Base-by-base conservation (phyloP, 192 early-diverging fungal genomes). In the Diversispora epigaea region DNA sequence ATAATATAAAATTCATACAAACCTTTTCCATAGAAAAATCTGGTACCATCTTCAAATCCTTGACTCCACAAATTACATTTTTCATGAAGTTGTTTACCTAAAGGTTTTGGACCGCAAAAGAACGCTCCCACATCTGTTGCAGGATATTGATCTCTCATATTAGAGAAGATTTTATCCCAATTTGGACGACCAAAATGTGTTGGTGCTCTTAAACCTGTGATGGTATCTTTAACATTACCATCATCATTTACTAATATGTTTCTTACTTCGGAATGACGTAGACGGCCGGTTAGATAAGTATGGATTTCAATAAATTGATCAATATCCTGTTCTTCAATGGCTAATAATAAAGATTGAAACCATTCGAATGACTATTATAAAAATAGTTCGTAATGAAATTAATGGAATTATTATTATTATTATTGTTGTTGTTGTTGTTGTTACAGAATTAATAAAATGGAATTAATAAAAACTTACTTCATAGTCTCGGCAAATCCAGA, bases 401-500 rank as follows among this genome's bases (percentile, higher is more conserved):
- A 4, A 25, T 39, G 17, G 54, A 14, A 70, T 19, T 54, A 10
- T 46, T 70, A 40, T 22, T 9, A 25, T 2, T 14, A 15, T 3
- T 12, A 55, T 70, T 25, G 39, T 39, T 68, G n/a, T 3, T 68
- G 15, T 3, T 12, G 39, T 70, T 25, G 39, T 39, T 68, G n/a
- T 3, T 68, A 9, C 14, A 76, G 14, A 78, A 22, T 72, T 41
- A 15, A 52, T 11, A 5, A 17, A 61, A 41, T 40, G 19, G 25
- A n/a, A n/a, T 60, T 72, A 62, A 39, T 4, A 17, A 54, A 54
- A 14, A 54, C 46, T 55, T 55, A 70, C 68, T 32, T 80, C 77
- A 45, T 83, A 88, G 76, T 95, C 93, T 45, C 93, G 88, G 74
- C 86, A 89, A 17, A 90, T 80, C 93, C 93, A 95, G 77, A 93